Conservation (phyloP, 495 filamentous ascomycete genomes). For the Cladorrhinum samala region DNA sequence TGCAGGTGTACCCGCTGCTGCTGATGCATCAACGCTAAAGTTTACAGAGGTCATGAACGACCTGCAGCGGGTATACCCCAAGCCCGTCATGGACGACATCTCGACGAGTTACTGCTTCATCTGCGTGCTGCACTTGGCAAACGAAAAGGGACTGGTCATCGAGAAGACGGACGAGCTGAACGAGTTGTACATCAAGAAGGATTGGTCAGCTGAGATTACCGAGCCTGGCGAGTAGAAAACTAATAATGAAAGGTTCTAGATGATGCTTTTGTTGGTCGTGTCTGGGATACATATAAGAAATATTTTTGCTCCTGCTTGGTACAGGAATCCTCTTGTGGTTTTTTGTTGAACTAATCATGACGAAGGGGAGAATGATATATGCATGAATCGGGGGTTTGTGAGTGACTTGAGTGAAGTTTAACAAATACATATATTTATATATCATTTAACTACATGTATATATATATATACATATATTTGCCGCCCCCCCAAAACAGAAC, state of each 20-base stretch:
- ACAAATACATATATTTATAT: no score
- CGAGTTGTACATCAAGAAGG: constrained; percentile 53
- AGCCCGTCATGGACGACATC: constrained; percentile 82
- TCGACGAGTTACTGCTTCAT: constrained; percentile 98
- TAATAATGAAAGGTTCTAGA: neutral
- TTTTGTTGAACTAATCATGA: no score
- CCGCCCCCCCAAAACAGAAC: no score
- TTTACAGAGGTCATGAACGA: constrained; percentile 90
- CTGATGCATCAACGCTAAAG: constrained; percentile 47
- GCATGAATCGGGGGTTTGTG: no score
- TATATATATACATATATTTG: no score
- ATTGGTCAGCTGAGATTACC: constrained; percentile 48
- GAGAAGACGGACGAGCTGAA: constrained; percentile 50
- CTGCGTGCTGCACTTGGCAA: constrained; percentile 89
- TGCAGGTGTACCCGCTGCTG: constrained; percentile 22
- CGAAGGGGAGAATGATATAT: no score
- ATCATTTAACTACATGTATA: no score
- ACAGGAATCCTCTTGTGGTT: no score
- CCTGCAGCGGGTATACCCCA: constrained; percentile 77
- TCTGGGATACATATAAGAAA: neutral
- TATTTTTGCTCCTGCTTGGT: no score
- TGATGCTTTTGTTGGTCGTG: neutral
- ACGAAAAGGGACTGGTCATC: constrained; percentile 86
- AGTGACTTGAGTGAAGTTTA: no score
- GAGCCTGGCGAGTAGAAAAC: constrained; percentile 28